A percentile compares a stretch with the other conserved stretches of the same genome.
These are phyloP conservation scores for Paxillus rubicundulus DNA, from an alignment of 768 basidiomycete genomes.

Conservation along the genomic window DNA sequence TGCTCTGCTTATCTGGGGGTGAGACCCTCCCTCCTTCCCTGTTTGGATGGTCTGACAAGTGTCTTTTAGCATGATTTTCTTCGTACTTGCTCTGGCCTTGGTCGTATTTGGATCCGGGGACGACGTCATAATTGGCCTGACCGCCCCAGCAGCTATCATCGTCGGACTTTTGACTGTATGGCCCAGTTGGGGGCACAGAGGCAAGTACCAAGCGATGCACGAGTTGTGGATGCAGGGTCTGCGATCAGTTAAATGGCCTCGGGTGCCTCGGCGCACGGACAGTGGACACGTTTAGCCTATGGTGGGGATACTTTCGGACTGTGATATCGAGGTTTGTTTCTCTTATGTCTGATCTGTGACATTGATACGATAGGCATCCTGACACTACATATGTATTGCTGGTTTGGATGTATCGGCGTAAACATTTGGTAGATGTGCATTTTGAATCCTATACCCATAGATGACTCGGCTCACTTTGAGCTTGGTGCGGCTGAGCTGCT, in stretches of 20 bases:
- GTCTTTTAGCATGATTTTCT: conserved; percentile 6
- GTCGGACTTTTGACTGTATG: not conserved
- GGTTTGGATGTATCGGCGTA: too few species aligned
- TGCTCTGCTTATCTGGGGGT: conserved; percentile 53
- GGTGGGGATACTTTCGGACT: too few species aligned
- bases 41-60: not conserved
- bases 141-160: not conserved
- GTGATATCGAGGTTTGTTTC: too few species aligned
- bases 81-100: conserved; percentile 5
- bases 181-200: not conserved
- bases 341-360: too few species aligned
- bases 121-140: not conserved
- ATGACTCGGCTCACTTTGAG: too few species aligned
- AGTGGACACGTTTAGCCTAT: too few species aligned
- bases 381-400: too few species aligned
- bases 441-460: too few species aligned
- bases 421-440: too few species aligned
- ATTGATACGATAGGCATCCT: too few species aligned
- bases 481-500: too few species aligned
- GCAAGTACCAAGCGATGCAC: not conserved
- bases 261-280: too few species aligned
- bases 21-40: conserved; percentile 18
- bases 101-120: not conserved
- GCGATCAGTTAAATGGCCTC: not conserved
- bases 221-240: not conserved